Evolutionary conservation across 179 eudicot genomes (phyloP).

Genomic region (Spinacia oleracea): DNA sequence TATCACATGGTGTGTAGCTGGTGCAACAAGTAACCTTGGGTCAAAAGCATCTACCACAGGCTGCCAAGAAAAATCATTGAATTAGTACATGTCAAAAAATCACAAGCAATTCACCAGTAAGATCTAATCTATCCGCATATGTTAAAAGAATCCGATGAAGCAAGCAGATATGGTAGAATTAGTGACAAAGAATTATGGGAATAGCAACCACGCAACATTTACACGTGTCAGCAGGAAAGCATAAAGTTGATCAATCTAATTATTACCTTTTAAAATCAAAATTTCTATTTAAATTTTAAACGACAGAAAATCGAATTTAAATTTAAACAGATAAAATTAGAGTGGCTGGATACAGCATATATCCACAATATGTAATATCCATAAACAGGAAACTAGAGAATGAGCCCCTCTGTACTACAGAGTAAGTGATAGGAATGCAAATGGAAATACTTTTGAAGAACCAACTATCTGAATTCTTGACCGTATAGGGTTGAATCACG

Average conservation of each 20-base stretch:
- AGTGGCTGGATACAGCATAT: neutral
- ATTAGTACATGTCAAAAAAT: constrained; percentile 6
- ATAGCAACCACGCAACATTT: neutral
- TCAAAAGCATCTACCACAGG: constrained; percentile 99
- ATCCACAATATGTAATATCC: too few relatives aligned
- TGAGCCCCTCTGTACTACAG: neutral
- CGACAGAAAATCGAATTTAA: neutral
- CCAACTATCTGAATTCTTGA: too few relatives aligned
- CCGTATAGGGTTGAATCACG: too few relatives aligned
- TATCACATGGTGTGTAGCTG: constrained; percentile 76
- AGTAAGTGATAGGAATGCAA: too few relatives aligned
- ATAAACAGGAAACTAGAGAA: neutral
- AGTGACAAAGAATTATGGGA: neutral
- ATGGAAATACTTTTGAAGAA: too few relatives aligned
- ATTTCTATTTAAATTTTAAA: too few relatives aligned
- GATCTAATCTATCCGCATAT: neutral
- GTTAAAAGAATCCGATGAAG: neutral
- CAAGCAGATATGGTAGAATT: neutral
- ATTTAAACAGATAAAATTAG: too few relatives aligned
- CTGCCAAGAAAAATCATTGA: constrained; percentile 29
- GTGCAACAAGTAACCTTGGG: constrained; percentile 94
- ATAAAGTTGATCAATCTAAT: neutral
- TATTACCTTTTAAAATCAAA: too few relatives aligned
- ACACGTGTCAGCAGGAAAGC: neutral
- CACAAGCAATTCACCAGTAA: constrained; percentile 1